phyloP scores from a whole-genome alignment of 2,329 filamentous ascomycete genomes.

The Stachybotrys echinatus region DNA sequence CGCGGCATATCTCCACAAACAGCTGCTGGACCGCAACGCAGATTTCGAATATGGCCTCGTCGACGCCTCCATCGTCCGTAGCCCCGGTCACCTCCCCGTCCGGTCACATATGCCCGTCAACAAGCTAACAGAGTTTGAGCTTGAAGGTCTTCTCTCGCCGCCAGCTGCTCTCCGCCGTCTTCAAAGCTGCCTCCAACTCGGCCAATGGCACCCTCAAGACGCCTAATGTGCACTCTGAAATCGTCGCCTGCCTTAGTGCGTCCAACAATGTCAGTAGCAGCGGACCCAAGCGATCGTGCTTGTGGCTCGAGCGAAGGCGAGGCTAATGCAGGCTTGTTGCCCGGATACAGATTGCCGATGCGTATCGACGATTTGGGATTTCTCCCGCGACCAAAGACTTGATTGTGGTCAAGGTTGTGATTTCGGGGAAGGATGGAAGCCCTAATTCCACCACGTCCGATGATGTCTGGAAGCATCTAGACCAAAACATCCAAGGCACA shows the following conservation, averaged over 20 bases:
- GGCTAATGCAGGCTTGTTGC: too few relatives aligned
- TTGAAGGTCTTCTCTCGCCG: conserved; percentile 62
- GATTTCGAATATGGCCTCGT: conserved; percentile 93
- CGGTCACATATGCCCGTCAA: too few relatives aligned
- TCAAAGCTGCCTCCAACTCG: conserved; percentile 67
- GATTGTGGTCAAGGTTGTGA: conserved; percentile 75
- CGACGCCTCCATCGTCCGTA: conserved; percentile 70
- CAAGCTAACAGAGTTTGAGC: not conserved
- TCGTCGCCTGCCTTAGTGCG: conserved; percentile 72
- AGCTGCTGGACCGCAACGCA: conserved; percentile 77
- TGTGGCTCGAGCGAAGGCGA: too few relatives aligned
- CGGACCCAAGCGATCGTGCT: not conserved
- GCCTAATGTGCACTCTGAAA: conserved; percentile 83
- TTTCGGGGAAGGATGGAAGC: conserved; percentile 35
- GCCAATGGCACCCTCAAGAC: conserved; percentile 62
- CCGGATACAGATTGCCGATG: conserved; percentile 82
- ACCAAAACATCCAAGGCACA: conserved; percentile 55
- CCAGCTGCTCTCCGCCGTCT: conserved; percentile 71
- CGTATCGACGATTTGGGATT: conserved; percentile 85
- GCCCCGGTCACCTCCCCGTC: not conserved
- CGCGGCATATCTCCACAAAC: conserved; percentile 69
- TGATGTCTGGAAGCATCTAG: conserved; percentile 54
- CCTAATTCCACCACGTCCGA: conserved; percentile 37
- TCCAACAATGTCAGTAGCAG: conserved; percentile 76
- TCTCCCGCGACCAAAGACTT: conserved; percentile 63